Evolutionary conservation across 257 asterid species (phyloP).

Genomic region (Solanum verrucosum): DNA sequence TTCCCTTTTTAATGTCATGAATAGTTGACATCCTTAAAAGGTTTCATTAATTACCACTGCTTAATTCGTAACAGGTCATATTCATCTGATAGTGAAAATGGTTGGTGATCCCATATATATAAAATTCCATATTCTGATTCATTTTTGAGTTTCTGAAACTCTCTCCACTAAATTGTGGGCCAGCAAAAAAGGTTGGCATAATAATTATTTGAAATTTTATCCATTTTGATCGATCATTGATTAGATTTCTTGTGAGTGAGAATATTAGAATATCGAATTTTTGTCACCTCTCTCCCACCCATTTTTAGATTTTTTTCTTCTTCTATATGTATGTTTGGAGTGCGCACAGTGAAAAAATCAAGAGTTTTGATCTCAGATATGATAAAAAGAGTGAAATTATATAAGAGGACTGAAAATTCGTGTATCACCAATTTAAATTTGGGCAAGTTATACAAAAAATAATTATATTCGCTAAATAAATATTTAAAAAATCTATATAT

Average conservation of each 20-base stretch:
- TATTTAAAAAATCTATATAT: background rate
- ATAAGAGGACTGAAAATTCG: background rate
- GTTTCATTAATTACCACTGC: constrained; percentile 1
- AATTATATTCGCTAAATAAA: background rate
- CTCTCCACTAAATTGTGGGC: constrained; percentile 24
- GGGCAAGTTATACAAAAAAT: background rate
- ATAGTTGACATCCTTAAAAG: constrained; percentile 19
- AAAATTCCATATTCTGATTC: constrained; percentile 3
- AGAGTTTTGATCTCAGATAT: background rate
- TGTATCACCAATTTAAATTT: background rate
- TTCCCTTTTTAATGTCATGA: constrained; percentile 12
- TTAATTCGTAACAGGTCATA: background rate
- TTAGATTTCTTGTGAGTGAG: background rate
- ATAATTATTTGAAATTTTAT: constrained; percentile 20
- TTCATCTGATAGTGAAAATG: background rate
- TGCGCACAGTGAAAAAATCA: background rate
- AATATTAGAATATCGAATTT: background rate
- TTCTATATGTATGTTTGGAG: background rate
- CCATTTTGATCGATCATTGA: background rate
- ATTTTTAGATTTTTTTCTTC: background rate
- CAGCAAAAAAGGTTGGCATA: constrained; percentile 15
- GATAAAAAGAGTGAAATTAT: background rate
- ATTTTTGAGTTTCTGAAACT: constrained; percentile 15
- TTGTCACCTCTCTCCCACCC: background rate
- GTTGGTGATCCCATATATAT: background rate